phyloP scores from a whole-genome alignment of 2,329 filamentous ascomycete species.

The Paraphaeosphaeria sporulosa region DNA sequence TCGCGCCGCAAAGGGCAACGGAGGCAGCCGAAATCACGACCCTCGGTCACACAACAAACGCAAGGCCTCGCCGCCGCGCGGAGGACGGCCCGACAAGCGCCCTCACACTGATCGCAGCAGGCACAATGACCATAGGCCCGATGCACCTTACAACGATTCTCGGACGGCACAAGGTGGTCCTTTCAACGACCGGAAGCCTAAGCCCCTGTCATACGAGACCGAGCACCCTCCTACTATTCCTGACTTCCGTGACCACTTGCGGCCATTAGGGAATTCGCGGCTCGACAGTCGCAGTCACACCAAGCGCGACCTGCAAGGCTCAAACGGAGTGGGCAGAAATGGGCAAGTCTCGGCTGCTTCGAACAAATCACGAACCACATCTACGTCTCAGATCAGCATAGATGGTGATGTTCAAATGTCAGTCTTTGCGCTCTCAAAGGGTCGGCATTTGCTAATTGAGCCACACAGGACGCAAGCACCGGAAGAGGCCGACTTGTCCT shows the following conservation, averaged over 20 bases:
- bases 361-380: constrained; percentile 1
- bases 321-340: neutral
- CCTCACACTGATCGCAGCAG: constrained; percentile 45
- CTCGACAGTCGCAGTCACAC: constrained; percentile 14
- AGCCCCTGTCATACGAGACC: constrained; percentile 44
- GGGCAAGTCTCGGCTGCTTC: neutral
- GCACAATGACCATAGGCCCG: constrained; percentile 67
- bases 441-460: constrained; percentile 16
- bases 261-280: constrained; percentile 16
- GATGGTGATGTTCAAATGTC: constrained; percentile 30
- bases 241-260: constrained; percentile 26
- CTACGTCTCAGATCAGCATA: constrained; percentile 12
- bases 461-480: constrained; percentile 24
- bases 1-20: constrained; percentile 32
- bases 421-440: constrained; percentile 9
- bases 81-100: constrained; percentile 64
- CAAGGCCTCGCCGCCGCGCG: constrained; percentile 51
- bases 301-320: constrained; percentile 7
- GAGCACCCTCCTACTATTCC: constrained; percentile 53
- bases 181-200: constrained; percentile 26
- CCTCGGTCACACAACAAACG: constrained; percentile 49
- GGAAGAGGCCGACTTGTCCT: constrained; percentile 29
- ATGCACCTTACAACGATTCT: constrained; percentile 67
- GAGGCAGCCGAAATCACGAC: constrained; percentile 31
- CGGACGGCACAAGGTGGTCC: constrained; percentile 13